Evolutionary conservation across 2,329 filamentous ascomycete species (phyloP), one percentile per base, ranked within the genome.

Genomic region (Esteya vermicola): DNA sequence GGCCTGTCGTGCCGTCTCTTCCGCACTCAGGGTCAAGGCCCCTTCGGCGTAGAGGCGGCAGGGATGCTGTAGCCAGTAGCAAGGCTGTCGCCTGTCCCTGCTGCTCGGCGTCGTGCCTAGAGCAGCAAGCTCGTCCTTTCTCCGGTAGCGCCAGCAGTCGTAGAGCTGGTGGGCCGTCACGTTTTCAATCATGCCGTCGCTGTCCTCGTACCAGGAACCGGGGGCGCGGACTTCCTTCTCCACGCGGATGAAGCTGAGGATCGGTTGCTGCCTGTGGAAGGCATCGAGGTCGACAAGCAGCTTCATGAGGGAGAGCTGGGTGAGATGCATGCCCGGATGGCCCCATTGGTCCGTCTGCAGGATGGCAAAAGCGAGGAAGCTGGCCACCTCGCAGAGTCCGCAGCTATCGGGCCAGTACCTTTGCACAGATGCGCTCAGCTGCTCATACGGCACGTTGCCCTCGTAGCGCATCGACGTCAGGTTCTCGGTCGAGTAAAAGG

Each of bases 231-330:
- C 19, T 20, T 44, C 34, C 36, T 43, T 26, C 38, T 47, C 46
- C 8, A 49, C 43, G 7, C 47, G 45, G 20, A 57, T 45, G 35
- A 50, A 57, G 45, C 56, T 59, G 4, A 50, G 50, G 8, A 54
- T 43, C 28, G 54, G 45, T 43, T 54, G 51, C 34, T 50, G 47
- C 36, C 51, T 53, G 49, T 55, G 53, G 36, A 56, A 41, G 31
- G 56, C 54, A 39, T 59, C 55, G 41, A 51, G 40, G 34, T 59
- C 57, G 40, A 54, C 52, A 35, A 57, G 44, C 23, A 57, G 46
- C 40, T 54, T 51, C 47, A 49, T 48, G 16, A 57, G 38, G 7
- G 50, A 47, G 9, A 44, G 28, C 18, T 47, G 42, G 2, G 43
- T 33, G 5, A 42, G 27, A 3, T 22, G 37, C 42, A 45, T 44